Evolutionary conservation across 768 basidiomycete species (phyloP), one percentile per base, ranked within the genome.

Genomic region (Mycena vitilis): DNA sequence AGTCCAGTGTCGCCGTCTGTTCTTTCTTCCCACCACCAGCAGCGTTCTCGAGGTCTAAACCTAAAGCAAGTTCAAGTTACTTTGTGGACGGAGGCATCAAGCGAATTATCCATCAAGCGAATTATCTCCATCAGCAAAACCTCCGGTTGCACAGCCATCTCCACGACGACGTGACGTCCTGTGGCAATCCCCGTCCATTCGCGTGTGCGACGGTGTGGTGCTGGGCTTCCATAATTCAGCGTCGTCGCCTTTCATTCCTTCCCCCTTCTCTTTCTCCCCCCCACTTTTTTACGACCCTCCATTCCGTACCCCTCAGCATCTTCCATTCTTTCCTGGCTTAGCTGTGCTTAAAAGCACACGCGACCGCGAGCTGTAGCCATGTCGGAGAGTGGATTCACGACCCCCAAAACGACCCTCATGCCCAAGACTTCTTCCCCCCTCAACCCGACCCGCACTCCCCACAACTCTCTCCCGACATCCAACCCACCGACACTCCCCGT

Each of bases 401-500:
- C 38, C 38, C 38, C 38, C 38, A 40, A 6, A 60, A 60, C n/a
- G n/a, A n/a, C n/a, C n/a, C n/a, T n/a, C n/a, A n/a, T 49, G 47
- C 66, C 66, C 66, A 71, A 68, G 63, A 36, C 58, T 8, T 66
- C 71, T 2, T 72, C 71, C 22, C 71, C 71, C 18, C 71, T 72
- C 56, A 72, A 72, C 13, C 70, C 70, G 5, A 48, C 63, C 8
- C 66, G 70, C 18, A 56, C 66, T 23, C 70, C 70, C 15, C 54
- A 36, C 52, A 71, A 68, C 40, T 71, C 70, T 18, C 45, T 71
- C 2, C 63, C 70, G 0, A 42, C 71, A 4, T 67, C 66, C 18
- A 49, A 51, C 36, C 66, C 67, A n/a, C 71, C 71, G 5, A n/a
- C 40, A 37, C 58, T 72, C 23, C 71, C 71, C 7, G 44, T 48